phyloP scores from a whole-genome alignment of 176 grass and related monocot genomes.

The Avena atlantica region DNA sequence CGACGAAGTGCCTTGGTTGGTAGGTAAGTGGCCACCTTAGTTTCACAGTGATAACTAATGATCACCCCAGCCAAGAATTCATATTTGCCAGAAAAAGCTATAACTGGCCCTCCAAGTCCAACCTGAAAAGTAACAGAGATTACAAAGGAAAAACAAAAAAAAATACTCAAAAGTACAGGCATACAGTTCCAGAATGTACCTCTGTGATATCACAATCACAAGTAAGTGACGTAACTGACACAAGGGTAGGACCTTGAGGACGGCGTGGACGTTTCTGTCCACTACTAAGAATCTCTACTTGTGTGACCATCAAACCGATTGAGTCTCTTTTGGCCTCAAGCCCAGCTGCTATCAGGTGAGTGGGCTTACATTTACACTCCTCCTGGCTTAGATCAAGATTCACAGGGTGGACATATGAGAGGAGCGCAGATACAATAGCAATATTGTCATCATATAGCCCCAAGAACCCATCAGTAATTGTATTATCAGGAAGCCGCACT shows the following conservation, averaged over 20 bases:
- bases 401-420: conserved; percentile 1
- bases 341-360: neutral
- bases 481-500: neutral
- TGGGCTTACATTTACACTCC: neutral
- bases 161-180: neutral
- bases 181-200: neutral
- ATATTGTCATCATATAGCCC: neutral
- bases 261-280: neutral
- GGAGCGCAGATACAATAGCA: neutral
- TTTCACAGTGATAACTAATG: neutral
- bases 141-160: neutral
- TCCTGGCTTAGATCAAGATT: neutral
- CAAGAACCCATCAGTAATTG: neutral
- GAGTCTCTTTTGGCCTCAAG: neutral
- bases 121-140: neutral
- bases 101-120: conserved; percentile 12
- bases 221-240: neutral
- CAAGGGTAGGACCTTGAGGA: neutral
- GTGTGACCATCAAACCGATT: neutral
- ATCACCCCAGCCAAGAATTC: conserved; percentile 7
- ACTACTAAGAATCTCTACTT: neutral
- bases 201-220: neutral
- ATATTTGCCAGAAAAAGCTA: neutral
- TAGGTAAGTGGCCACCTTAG: neutral
- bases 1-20: neutral